Percentiles rank a stretch among this genome's conserved stretches.
These are phyloP conservation scores for Trichoderma sp. DNA, from an alignment of 2,329 filamentous ascomycete genomes.

Conservation along the genomic window DNA sequence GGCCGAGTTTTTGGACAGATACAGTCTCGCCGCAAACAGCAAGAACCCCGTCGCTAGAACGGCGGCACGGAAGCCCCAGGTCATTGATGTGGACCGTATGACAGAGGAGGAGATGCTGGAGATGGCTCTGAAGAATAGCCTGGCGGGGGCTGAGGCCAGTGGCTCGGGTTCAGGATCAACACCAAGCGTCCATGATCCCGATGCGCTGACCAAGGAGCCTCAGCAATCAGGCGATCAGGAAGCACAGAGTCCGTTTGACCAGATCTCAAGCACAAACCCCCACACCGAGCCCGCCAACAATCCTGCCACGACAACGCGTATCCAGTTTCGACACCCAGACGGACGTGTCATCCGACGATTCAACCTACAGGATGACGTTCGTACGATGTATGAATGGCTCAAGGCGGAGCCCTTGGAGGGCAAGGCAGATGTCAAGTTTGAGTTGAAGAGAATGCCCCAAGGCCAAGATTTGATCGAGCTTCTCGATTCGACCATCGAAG, in stretches of 20 bases:
- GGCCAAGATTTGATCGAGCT: constrained; percentile 80
- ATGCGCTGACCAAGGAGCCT: constrained; percentile 73
- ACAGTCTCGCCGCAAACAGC: constrained; percentile 82
- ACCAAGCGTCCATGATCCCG: constrained; percentile 73
- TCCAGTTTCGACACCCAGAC: constrained; percentile 86
- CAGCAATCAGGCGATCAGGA: constrained; percentile 43
- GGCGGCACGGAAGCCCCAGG: constrained; percentile 62
- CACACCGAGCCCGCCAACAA: constrained; percentile 77
- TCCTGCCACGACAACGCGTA: constrained; percentile 74
- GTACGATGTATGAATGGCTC: constrained; percentile 92
- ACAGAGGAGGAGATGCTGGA: constrained; percentile 98
- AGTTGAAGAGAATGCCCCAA: constrained; percentile 76
- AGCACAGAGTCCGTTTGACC: constrained; percentile 57
- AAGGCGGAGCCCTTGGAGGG: constrained; percentile 84
- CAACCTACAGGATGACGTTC: constrained; percentile 70
- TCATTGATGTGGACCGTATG: constrained; percentile 80
- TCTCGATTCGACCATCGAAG: constrained; percentile 72
- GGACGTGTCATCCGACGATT: constrained; percentile 90
- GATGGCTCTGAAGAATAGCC: constrained; percentile 86
- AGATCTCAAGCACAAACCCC: constrained; percentile 70
- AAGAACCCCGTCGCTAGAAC: constrained; percentile 86
- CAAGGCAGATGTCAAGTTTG: constrained; percentile 77
- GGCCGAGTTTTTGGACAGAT: constrained; percentile 94
- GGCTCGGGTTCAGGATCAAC: constrained; percentile 39
- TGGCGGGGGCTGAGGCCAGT: constrained; percentile 52